Base-by-base conservation (phyloP, 306 rosid species). In the Castanopsis chinensis region DNA sequence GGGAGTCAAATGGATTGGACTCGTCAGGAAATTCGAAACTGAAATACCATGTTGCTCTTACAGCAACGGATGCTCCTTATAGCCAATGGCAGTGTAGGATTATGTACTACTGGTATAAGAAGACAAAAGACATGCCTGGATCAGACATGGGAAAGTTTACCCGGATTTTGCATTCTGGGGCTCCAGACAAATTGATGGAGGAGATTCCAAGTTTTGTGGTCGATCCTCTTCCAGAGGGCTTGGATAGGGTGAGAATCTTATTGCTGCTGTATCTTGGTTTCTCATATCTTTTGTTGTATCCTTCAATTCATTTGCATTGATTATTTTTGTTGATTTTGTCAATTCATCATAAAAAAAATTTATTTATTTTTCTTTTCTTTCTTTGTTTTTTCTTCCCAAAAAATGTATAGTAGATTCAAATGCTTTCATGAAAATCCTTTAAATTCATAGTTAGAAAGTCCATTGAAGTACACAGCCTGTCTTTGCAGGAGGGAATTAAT, bases 81-180 rank as follows among this genome's bases (percentile, higher is more conserved):
- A 90, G 96, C 82, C 98, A 94, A 82, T 94, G 98, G 97, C 97
- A 94, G 85, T 92, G 94, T 75, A 82, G 98, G 87, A 92, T 94
- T 35, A 92, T 92, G 98, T 94, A 92, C 74, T 92, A 92, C 71
- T 94, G 97, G 98, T 94, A 94, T 79, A 88, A 90, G 84, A 92
- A 86, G 83, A 60, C 89, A 81, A 92, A 86, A 86, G 94, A 87
- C 20, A 61, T 88, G 92, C 93, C 93, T 79, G 96, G 96, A 79
- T 94, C 98, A 69, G 92, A 86, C 55, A 92, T 94, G 97, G 98
- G 98, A 64, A 88, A 81, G 72, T 90, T 94, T 78, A 94, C 98
- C 3, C 80, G 98, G 1, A 80, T 94, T 69, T 70, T 94, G 87
- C 97, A 94, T 86, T 90, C 98, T 0, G 98, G 98, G 54, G 77